phyloP scores from a whole-genome alignment of 2,329 filamentous ascomycete genomes.

The Emericellopsis cladophorae region DNA sequence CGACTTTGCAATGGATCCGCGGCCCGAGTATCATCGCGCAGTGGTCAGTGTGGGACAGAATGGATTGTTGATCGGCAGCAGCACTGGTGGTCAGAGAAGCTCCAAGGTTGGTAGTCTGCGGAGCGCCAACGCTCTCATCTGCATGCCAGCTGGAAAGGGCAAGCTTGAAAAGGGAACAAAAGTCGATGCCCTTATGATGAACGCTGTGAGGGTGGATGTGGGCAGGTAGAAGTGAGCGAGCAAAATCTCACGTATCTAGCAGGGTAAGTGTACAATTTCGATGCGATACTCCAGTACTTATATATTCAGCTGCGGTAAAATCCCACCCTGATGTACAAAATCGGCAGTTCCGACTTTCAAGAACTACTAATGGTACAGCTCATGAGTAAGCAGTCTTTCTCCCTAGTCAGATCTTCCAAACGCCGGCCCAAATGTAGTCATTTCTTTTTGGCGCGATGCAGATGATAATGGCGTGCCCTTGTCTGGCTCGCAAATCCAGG shows the following conservation, averaged over 20 bases:
- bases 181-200: constrained; percentile 74
- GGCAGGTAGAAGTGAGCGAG: neutral
- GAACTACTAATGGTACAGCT: constrained; percentile 3
- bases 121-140: constrained; percentile 77
- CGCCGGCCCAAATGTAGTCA: constrained; percentile 20
- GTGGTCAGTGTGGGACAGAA: constrained; percentile 53
- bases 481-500: too few species aligned
- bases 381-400: constrained; percentile 16
- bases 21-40: constrained; percentile 86
- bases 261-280: neutral
- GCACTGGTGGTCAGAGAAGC: constrained; percentile 84
- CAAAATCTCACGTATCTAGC: neutral
- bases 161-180: constrained; percentile 54
- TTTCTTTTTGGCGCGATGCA: constrained; percentile 21
- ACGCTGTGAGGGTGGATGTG: constrained; percentile 18
- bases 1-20: constrained; percentile 61
- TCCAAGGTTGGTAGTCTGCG: constrained; percentile 80
- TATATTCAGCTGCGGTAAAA: neutral
- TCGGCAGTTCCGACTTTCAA: neutral
- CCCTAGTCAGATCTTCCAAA: constrained; percentile 22
- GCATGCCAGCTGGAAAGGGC: constrained; percentile 53
- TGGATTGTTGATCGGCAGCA: constrained; percentile 59
- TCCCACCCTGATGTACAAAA: neutral
- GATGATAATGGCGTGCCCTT: neutral
- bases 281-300: neutral